Conservation (phyloP, 192 early-diverging fungal species). For the Radiomyces spectabilis region DNA sequence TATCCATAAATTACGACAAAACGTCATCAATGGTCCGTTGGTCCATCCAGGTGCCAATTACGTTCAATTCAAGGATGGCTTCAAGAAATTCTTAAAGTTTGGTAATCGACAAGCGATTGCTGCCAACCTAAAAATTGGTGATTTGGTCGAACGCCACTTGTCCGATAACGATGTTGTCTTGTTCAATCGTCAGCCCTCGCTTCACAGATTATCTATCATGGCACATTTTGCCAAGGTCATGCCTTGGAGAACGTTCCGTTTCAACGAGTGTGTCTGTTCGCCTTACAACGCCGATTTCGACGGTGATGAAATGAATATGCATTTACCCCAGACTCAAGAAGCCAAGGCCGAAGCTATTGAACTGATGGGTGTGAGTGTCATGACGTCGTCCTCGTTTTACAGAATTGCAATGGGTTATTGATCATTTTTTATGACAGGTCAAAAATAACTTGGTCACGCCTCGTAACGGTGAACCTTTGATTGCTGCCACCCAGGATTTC, state of each 20-base stretch:
- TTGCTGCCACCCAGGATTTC: constrained; percentile 99
- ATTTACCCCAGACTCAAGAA: constrained; percentile 99
- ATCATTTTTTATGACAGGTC: constrained; percentile 25
- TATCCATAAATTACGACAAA: constrained; percentile 66
- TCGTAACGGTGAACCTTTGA: constrained; percentile 95
- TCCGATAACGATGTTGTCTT: constrained; percentile 90
- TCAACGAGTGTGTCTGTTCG: constrained; percentile 99
- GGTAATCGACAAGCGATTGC: constrained; percentile 65
- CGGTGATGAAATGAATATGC: constrained; percentile 99
- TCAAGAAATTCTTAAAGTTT: constrained; percentile 59
- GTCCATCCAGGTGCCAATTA: constrained; percentile 91
- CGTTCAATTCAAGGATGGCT: constrained; percentile 52
- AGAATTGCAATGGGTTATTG: background rate
- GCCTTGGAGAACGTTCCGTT: constrained; percentile 97
- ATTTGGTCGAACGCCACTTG: constrained; percentile 94
- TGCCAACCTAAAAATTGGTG: constrained; percentile 72
- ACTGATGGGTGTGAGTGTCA: constrained; percentile 74
- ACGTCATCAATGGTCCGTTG: constrained; percentile 82
- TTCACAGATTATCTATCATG: constrained; percentile 97
- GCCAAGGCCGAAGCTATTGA: constrained; percentile 93
- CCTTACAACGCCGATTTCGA: constrained; percentile 99
- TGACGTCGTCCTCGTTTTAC: background rate
- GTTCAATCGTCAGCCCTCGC: constrained; percentile 97
- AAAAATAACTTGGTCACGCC: constrained; percentile 98
- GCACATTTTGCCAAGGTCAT: constrained; percentile 88